These are phyloP conservation scores for Vigna mungo DNA, from an alignment of 306 rosid genomes.

Conservation along the genomic window DNA sequence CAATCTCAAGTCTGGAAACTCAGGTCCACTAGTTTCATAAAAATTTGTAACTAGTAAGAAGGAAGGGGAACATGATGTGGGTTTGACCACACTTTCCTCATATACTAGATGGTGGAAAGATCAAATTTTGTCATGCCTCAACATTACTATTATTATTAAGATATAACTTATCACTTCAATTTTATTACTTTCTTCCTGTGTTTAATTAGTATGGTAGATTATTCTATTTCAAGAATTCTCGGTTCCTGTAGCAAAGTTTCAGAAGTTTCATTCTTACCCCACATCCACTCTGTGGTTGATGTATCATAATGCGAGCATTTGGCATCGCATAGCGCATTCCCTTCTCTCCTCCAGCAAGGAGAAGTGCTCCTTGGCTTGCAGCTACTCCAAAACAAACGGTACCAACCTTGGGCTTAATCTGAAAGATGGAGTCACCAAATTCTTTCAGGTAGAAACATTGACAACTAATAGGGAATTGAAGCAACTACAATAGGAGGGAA, in stretches of 20 bases:
- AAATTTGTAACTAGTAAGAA: neutral
- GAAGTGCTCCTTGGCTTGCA: conserved; percentile 97
- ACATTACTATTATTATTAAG: neutral
- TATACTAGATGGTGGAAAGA: conserved; percentile 9
- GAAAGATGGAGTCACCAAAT: conserved; percentile 45
- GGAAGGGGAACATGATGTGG: neutral
- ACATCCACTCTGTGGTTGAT: conserved; percentile 95
- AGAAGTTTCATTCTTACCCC: conserved; percentile 66
- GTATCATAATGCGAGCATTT: conserved; percentile 95
- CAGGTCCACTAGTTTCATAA: conserved; percentile 15
- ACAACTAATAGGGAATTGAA: conserved; percentile 8
- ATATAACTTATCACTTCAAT: conserved; percentile 5
- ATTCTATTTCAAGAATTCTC: conserved; percentile 21
- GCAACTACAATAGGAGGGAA: conserved; percentile 30
- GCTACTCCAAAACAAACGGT: conserved; percentile 94
- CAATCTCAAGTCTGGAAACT: conserved; percentile 19
- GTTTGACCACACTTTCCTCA: conserved; percentile 11
- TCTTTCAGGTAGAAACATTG: conserved; percentile 29
- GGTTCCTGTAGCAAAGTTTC: conserved; percentile 32
- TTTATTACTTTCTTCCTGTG: conserved; percentile 16
- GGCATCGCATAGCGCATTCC: conserved; percentile 99
- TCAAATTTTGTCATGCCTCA: neutral
- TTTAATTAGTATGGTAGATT: neutral
- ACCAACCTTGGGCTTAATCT: conserved; percentile 99
- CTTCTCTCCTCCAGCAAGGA: conserved; percentile 99